Evolutionary conservation across 164 flowering plant species (phyloP), one percentile per base, ranked within the genome.

Genomic region (Cinnamomum micranthum): DNA sequence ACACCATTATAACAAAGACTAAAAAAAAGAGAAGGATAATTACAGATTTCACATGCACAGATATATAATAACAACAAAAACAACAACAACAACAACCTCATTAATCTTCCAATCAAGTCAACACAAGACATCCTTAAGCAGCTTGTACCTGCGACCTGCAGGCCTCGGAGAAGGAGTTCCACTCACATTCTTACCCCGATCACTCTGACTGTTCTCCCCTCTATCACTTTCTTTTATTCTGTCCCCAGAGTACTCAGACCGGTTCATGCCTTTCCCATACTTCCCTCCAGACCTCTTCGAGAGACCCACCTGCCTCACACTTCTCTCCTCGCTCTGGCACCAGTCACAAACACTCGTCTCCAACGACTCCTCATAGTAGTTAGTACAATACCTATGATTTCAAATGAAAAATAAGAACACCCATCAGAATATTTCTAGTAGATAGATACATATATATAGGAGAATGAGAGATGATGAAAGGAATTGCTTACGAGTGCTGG

Each of bases 71-170:
- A 52, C 24, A 11, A 15, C 4, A 28, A 10, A 31, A 66, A 25
- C 66, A 11, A 20, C 19, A 11, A 15, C 4, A 28, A 10, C 50
- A 67, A 25, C 67, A 12, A n/a, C 19, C 17, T 84, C 47, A 35
- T 35, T 35, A 35, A 35, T 35, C 10, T 35, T 35, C 47, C 47
- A 35, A 0, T 35, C 47, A 35, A 6, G 47, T 35, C 78, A 95
- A 77, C 97, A 91, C 94, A 92, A 86, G 1, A 96, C 99, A 84
- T 96, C 99, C 90, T 94, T 96, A 84, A 96, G 99, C 71, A 94
- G 97, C 88, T 92, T 96, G 87, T 96, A 96, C 90, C 97, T 86
- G 65, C 97, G 88, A 0, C 93, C 75, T 20, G 87, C 51, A 2
- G 90, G 80, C 75, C 93, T 76, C 0, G 97, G 95, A 7, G 98